These are phyloP conservation scores for Anisodus tanguticus DNA, from an alignment of 257 asterid genomes.

Conservation along the genomic window DNA sequence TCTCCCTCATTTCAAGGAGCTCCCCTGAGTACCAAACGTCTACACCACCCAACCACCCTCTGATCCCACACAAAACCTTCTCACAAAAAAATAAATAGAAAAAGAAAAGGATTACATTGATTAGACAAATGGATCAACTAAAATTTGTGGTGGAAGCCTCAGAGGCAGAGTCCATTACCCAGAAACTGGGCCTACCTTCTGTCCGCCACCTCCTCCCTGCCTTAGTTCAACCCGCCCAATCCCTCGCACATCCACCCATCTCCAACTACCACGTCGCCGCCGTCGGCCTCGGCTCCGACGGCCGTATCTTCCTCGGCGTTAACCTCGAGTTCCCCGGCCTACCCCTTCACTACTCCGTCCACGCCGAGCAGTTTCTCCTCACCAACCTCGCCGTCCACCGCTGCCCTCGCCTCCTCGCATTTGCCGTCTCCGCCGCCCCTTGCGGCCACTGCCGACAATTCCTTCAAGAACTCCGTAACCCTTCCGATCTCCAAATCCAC, in stretches of 20 bases:
- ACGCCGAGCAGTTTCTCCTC: slow-evolving; percentile 89
- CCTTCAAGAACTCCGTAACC: slow-evolving; percentile 74
- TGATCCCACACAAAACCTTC: not conserved
- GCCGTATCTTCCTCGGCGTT: slow-evolving; percentile 79
- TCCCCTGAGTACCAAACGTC: not conserved
- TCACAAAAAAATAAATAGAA: not conserved
- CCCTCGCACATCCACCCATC: slow-evolving; percentile 82
- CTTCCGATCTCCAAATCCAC: slow-evolving; percentile 58
- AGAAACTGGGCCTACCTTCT: slow-evolving; percentile 65
- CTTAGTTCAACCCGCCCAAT: slow-evolving; percentile 66
- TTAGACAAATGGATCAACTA: slow-evolving; percentile 43
- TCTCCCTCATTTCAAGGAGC: not conserved
- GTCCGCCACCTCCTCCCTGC: slow-evolving; percentile 74
- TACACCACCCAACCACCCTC: not conserved
- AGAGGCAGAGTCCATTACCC: slow-evolving; percentile 65
- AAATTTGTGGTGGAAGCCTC: slow-evolving; percentile 66
- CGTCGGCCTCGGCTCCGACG: slow-evolving; percentile 89
- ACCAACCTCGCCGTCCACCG: slow-evolving; percentile 61
- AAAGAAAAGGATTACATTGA: not conserved
- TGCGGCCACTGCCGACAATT: slow-evolving; percentile 99
- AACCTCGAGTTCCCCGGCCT: slow-evolving; percentile 81
- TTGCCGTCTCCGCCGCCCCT: slow-evolving; percentile 93
- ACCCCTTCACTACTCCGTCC: slow-evolving; percentile 83
- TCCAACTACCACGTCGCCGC: slow-evolving; percentile 82
- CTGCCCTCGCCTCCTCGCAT: slow-evolving; percentile 56